phyloP scores from a whole-genome alignment of 345 rosid genomes.

The Brassica carinata region DNA sequence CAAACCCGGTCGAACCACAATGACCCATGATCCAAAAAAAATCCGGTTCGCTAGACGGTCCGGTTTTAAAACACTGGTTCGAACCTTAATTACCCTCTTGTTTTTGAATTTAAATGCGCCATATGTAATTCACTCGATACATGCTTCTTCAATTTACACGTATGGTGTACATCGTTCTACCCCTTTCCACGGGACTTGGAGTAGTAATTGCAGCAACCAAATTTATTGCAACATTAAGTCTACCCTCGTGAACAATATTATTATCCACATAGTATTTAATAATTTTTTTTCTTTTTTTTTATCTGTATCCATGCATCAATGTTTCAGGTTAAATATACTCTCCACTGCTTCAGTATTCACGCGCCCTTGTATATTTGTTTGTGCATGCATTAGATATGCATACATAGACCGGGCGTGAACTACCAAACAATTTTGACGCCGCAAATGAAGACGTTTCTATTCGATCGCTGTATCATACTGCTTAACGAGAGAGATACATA shows the following conservation, averaged over 20 bases:
- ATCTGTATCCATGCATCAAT: background rate
- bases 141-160: background rate
- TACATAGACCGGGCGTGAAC: conserved; percentile 30
- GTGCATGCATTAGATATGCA: background rate
- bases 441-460: conserved; percentile 36
- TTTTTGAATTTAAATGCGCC: background rate
- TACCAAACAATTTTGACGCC: conserved; percentile 36
- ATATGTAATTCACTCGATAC: background rate
- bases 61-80: background rate
- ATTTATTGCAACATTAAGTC: conserved; percentile 7
- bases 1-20: too few relatives aligned
- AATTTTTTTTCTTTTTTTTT: background rate
- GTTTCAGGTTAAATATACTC: background rate
- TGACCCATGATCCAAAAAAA: too few relatives aligned
- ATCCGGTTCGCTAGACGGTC: too few relatives aligned
- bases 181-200: conserved; percentile 21
- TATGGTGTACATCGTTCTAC: background rate
- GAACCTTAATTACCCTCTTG: background rate
- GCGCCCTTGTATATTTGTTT: background rate
- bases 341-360: background rate
- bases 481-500: background rate
- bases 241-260: conserved; percentile 18
- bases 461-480: conserved; percentile 4
- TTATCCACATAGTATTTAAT: conserved; percentile 15
- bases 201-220: conserved; percentile 18